Percentiles rank a stretch among this genome's conserved stretches.
phyloP scores from a whole-genome alignment of 345 rosid genomes.

The Fremontodendron californicum region DNA sequence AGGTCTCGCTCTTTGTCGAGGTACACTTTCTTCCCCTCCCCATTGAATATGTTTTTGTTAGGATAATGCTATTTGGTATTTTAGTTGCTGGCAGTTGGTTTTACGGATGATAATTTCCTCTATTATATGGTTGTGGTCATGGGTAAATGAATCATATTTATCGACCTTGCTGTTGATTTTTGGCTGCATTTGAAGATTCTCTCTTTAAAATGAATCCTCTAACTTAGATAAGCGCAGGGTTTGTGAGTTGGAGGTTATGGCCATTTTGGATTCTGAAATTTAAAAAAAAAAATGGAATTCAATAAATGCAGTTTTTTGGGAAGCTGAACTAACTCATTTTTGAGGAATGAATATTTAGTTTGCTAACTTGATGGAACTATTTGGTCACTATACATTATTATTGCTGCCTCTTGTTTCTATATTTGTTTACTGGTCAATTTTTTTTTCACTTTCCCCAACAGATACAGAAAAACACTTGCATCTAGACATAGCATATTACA shows the following conservation, averaged over 20 bases:
- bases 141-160: neutral
- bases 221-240: neutral
- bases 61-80: neutral
- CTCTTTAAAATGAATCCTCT: neutral
- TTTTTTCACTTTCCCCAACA: neutral
- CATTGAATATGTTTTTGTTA: neutral
- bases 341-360: neutral
- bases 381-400: neutral
- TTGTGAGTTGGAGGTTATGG: neutral
- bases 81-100: neutral
- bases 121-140: neutral
- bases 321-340: neutral
- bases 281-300: neutral
- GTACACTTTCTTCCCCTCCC: conserved; percentile 38
- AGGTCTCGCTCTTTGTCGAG: conserved; percentile 64
- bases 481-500: no score
- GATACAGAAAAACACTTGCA: neutral
- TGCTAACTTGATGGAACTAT: neutral
- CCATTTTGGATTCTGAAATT: neutral
- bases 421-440: neutral
- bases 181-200: neutral
- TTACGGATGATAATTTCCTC: neutral
- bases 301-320: neutral
- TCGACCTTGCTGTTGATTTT: neutral
- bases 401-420: neutral